Base-by-base conservation (phyloP, 441 rosid species). In the Daphne laureola region DNA sequence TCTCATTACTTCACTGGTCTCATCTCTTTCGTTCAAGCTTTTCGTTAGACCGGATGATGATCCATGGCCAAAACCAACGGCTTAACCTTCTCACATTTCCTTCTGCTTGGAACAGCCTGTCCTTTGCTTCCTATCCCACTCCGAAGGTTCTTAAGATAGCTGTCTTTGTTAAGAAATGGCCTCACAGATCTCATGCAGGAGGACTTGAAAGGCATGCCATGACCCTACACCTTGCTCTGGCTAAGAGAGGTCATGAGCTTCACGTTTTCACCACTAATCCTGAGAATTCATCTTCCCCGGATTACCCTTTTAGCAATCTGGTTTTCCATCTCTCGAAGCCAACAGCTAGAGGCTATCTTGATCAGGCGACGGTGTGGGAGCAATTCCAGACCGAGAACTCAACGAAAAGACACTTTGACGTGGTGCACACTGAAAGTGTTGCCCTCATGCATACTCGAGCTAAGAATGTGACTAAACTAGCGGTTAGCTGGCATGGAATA, bases 171-270 rank as follows among this genome's bases (percentile, higher is more conserved):
- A 87, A 91, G 78, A 87, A 82, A 73, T 91, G 96, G 96, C 87
- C 96, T 44, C 78, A 74, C n/a, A 75, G 66, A 61, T 87, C 95
- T 61, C 83, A 55, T 31, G 96, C 90, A 0, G 96, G 96, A 41
- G 98, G 96, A 14, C 93, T 87, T 35, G 96, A 91, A 67, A 36
- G 95, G 50, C 96, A 91, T 35, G 95, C 98, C 48, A 59, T 82
- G 69, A 87, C 95, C 43, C 77, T 91, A 26, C 96, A 91, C 66
- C 86, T 91, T 3, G 85, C 79, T 49, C 84, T 87, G 17, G 90
- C 96, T 15, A 82, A 62, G 67, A 80, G 87, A 53, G 95, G 93
- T 53, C 98, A 91, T 42, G 88, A 87, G 67, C 80, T 91, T 54
- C 98, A 91, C 67, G 68, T 91, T 65, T 91, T 91, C 83, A 87